These are phyloP conservation scores for Kondoa subrosea DNA, from an alignment of 768 basidiomycete species.

Conservation along the genomic window DNA sequence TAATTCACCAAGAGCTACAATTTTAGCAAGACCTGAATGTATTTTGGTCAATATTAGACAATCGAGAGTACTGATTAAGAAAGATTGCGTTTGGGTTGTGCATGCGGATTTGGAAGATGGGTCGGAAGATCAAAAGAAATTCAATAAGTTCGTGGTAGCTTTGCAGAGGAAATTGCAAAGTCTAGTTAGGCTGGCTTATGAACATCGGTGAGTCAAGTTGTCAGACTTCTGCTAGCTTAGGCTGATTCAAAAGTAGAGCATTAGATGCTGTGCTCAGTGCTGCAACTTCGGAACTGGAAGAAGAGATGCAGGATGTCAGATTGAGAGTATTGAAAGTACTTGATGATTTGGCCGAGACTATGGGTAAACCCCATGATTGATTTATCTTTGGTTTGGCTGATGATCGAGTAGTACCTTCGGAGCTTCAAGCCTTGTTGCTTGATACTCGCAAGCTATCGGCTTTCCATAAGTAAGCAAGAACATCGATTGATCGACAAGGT, in stretches of 20 bases:
- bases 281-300: not conserved
- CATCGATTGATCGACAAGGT: not conserved
- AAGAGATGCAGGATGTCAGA: not conserved
- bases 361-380: not conserved
- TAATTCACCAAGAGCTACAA: not conserved
- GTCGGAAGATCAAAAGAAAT: not conserved
- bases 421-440: not conserved
- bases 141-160: too few species aligned
- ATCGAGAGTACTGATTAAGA: not conserved
- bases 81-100: not conserved
- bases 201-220: not conserved
- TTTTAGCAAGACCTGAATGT: not conserved
- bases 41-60: not conserved
- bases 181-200: not conserved
- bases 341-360: not conserved
- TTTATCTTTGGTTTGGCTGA: not conserved
- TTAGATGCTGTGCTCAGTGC: not conserved
- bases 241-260: not conserved
- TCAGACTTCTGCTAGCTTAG: not conserved
- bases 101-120: not conserved
- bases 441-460: not conserved
- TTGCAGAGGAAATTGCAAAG: not conserved
- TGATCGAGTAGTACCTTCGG: not conserved
- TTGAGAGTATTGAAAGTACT: not conserved
- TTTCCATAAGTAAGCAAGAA: not conserved